phyloP scores from a whole-genome alignment of 2,329 filamentous ascomycete species.

The Diaporthe sp. region DNA sequence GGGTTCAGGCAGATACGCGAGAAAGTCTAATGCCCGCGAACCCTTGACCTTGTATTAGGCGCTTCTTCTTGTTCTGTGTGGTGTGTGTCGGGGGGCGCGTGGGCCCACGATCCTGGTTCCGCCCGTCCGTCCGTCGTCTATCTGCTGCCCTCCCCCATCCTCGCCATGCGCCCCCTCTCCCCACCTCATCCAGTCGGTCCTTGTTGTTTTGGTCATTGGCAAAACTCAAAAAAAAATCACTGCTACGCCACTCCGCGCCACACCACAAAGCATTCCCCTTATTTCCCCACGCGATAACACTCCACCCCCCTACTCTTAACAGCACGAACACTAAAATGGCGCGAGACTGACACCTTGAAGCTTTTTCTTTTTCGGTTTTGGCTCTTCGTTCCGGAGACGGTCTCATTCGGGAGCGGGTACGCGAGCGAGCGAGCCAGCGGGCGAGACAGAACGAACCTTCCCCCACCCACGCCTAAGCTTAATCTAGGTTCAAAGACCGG shows the following conservation, averaged over 20 bases:
- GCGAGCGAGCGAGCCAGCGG: neutral
- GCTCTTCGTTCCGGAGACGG: neutral
- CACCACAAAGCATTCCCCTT: neutral
- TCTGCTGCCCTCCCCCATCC: neutral
- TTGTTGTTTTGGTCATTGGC: neutral
- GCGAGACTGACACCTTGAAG: slow-evolving; percentile 9
- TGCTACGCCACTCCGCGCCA: slow-evolving; percentile 6
- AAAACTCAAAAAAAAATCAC: slow-evolving; percentile 15
- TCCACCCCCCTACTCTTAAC: neutral
- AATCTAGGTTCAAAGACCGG: slow-evolving; percentile 19
- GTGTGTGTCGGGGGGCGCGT: neutral
- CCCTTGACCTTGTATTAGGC: slow-evolving; percentile 20
- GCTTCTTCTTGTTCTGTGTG: neutral
- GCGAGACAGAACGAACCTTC: neutral
- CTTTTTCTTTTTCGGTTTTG: neutral
- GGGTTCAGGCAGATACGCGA: slow-evolving; percentile 35
- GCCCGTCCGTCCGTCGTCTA: neutral
- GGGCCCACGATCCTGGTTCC: slow-evolving; percentile 28
- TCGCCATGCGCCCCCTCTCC: neutral
- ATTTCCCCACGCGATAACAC: slow-evolving; percentile 4
- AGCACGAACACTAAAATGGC: neutral
- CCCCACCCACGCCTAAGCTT: slow-evolving; percentile 5
- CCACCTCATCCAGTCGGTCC: neutral
- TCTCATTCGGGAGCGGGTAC: slow-evolving; percentile 26
- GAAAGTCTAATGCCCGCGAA: slow-evolving; percentile 29